Evolutionary conservation across 2,329 filamentous ascomycete species (phyloP), one percentile per base, ranked within the genome.

Genomic region (Pseudogymnoascus sp.): DNA sequence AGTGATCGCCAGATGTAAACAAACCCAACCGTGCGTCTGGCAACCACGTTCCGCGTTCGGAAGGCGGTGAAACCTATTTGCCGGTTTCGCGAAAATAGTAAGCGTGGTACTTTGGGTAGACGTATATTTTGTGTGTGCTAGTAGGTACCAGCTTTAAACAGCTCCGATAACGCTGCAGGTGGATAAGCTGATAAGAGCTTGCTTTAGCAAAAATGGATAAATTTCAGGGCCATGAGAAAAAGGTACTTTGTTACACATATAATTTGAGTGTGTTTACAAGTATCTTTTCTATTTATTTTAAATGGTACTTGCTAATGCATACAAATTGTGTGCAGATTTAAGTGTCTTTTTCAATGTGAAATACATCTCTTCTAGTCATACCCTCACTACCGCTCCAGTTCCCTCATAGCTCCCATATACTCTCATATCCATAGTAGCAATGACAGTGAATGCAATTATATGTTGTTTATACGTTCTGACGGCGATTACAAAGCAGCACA

Each of bases 11-110:
- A 33, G 18, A 55, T 33, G 49, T 55, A 55, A 55, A 55, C 49
- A 55, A 55, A 55, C 28, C 49, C 49, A 55, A 55, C 49, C 49
- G 49, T 55, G 49, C 49, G 49, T 55, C 49, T 55, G 49, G 49
- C 49, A 55, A 55, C 49, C 49, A 33, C 28, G 49, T 33, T 33
- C 49, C 28, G 49, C 16, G 28, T 55, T 55, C 49, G 49, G 49
- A 55, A 55, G 28, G 49, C 49, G 49, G 49, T 55, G 49, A 55
- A 21, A 55, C 28, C 9, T 33, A 55, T 33, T 18, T 55, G 28
- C 49, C 28, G 49, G 28, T 55, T 9, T 55, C 9, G 28, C 49
- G n/a, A 55, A 55, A 55, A 33, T 55, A 55, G 35, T 31, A 55
- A 33, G 49, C 28, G 49, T 55, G 5, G 49, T 55, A 55, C 49